A percentile compares a stretch with the other conserved stretches of the same genome.
phyloP scores from a whole-genome alignment of 1,139 yeast genomes.

The Yamadazyma aaseri region DNA sequence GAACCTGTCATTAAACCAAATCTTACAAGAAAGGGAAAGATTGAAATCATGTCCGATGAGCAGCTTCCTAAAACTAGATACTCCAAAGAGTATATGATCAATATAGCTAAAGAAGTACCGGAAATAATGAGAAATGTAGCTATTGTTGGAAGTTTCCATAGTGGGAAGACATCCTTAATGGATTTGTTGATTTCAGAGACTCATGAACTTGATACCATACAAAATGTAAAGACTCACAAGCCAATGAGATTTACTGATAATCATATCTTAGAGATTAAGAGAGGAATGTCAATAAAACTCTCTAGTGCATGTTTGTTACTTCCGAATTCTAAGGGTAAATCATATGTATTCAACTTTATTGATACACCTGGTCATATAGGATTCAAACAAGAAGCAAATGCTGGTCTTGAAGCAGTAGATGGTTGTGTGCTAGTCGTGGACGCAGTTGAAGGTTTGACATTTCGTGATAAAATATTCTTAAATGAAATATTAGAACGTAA shows the following conservation, averaged over 20 bases:
- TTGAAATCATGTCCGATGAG: slow-evolving; percentile 38
- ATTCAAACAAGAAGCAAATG: slow-evolving; percentile 71
- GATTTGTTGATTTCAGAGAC: slow-evolving; percentile 68
- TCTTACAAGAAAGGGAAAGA: slow-evolving; percentile 38
- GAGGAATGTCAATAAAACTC: slow-evolving; percentile 69
- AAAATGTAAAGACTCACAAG: slow-evolving; percentile 20
- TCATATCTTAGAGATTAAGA: slow-evolving; percentile 62
- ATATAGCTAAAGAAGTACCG: slow-evolving; percentile 49
- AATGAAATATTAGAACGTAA: slow-evolving; percentile 47
- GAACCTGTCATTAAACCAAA: slow-evolving; percentile 71
- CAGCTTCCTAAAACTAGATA: slow-evolving; percentile 58
- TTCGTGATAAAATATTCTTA: slow-evolving; percentile 49
- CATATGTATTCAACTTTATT: slow-evolving; percentile 59
- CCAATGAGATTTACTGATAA: slow-evolving; percentile 69
- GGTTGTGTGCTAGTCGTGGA: slow-evolving; percentile 75
- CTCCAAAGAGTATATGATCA: slow-evolving; percentile 60
- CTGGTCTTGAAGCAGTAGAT: slow-evolving; percentile 61
- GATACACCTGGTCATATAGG: slow-evolving; percentile 94
- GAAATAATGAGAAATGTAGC: slow-evolving; percentile 76
- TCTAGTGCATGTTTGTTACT: slow-evolving; percentile 63
- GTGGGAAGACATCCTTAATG: slow-evolving; percentile 86
- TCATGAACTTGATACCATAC: slow-evolving; percentile 31
- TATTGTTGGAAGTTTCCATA: slow-evolving; percentile 74
- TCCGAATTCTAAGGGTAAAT: slow-evolving; percentile 54
- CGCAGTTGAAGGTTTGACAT: slow-evolving; percentile 75